Evolutionary conservation across 108 stramenopile species (phyloP), one percentile per base, ranked within the genome.

Genomic region (Chaetoceros muelleri): DNA sequence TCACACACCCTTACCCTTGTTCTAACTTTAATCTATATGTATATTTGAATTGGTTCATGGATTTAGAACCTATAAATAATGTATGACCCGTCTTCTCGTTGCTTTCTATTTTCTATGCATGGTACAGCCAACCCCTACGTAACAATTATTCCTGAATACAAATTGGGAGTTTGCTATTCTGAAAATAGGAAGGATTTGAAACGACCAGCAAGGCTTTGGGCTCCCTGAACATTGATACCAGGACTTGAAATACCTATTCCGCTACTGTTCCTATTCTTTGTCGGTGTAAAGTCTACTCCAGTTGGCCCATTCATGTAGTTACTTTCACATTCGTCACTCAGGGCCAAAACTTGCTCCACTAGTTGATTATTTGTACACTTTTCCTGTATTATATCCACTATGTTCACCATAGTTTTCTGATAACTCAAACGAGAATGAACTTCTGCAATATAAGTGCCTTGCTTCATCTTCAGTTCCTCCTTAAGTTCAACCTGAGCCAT

Each of bases 401-500:
- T 73, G 19, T 65, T 60, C 10, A 55, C 69, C 69, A 80, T 52
- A 16, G 69, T 69, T 34, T 79, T 79, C 55, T 78, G 73, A 47
- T 78, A 77, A 23, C 71, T 48, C 13, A 81, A 52, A n/a, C 79
- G 63, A 46, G 77, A 74, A 48, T 79, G 79, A 16, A 81, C 84
- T 66, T 86, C 80, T 26, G 76, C 71, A 22, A 81, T 40, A 55
- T 86, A 86, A 8, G 73, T 66, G 8, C 73, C 73, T 50, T 79
- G 67, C 53, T 79, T 78, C 58, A 81, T 80, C 46, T 74, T 76
- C 30, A 86, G 40, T 54, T 81, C 84, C 26, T 86, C 84, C 60
- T 80, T 81, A 29, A 76, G 52, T 55, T 82, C 84, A 0, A 65
- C 67, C 26, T 74, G 75, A 3, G 58, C 26, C n/a, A 72, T 49